Conservation (phyloP, 106 monocot genomes). For the Allium cepa region DNA sequence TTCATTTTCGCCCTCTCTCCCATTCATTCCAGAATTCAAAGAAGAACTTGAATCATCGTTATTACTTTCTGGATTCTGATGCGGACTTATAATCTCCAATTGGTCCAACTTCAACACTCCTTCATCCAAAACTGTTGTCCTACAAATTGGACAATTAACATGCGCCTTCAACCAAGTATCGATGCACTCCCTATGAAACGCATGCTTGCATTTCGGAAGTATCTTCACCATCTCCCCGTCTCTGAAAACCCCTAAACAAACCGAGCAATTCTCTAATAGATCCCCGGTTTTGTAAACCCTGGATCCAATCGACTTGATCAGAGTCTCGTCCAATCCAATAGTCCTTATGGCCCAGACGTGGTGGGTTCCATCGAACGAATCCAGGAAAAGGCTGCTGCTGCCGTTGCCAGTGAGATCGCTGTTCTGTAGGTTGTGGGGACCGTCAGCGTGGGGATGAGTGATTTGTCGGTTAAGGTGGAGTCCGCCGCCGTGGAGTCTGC, state of each 20-base stretch:
- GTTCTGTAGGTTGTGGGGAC: not conserved
- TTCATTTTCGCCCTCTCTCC: not conserved
- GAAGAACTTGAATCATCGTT: not conserved
- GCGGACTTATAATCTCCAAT: not conserved
- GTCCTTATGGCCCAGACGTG: constrained; percentile 80
- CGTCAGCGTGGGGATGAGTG: constrained; percentile 2
- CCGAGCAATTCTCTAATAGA: constrained; percentile 15
- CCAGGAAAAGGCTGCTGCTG: not conserved
- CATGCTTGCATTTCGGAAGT: constrained; percentile 62
- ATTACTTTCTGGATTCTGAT: not conserved
- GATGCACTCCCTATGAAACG: constrained; percentile 49
- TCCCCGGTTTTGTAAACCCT: constrained; percentile 36
- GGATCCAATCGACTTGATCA: constrained; percentile 54
- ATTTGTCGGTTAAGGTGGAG: not conserved
- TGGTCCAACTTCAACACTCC: not conserved
- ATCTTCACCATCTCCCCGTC: constrained; percentile 52
- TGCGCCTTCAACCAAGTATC: constrained; percentile 54
- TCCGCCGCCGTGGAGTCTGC: constrained; percentile 2
- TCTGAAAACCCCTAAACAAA: constrained; percentile 29
- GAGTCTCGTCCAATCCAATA: constrained; percentile 63
- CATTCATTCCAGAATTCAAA: not conserved
- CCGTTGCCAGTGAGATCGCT: constrained; percentile 3
- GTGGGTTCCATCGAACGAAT: not conserved
- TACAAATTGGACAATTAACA: constrained; percentile 83
- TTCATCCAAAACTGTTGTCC: constrained; percentile 58